These are phyloP conservation scores for Pythium brachiatum DNA, from an alignment of 352 stramenopile genomes.

Conservation along the genomic window DNA sequence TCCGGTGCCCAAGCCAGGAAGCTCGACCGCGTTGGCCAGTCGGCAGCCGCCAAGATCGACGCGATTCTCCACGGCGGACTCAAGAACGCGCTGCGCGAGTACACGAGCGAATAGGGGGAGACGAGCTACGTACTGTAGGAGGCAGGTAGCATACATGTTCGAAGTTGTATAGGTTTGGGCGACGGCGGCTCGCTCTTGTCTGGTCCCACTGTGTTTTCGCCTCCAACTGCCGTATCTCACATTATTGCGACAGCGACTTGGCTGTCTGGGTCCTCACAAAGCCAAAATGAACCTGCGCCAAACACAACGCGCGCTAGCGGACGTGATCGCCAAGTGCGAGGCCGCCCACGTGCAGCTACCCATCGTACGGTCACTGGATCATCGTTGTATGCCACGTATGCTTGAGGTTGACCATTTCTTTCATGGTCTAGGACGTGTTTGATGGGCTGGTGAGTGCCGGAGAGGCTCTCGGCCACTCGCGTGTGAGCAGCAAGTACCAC, in stretches of 20 bases:
- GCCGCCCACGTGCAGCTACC: slow-evolving; percentile 55
- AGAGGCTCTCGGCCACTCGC: slow-evolving; percentile 24
- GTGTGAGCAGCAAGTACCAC: slow-evolving; percentile 25
- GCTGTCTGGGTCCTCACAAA: neutral
- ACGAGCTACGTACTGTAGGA: neutral
- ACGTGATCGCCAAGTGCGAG: slow-evolving; percentile 62
- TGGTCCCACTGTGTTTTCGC: neutral
- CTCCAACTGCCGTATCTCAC: slow-evolving; percentile 11
- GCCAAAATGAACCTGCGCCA: slow-evolving; percentile 59
- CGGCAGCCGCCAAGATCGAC: slow-evolving; percentile 56
- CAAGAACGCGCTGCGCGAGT: slow-evolving; percentile 45
- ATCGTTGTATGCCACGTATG: neutral
- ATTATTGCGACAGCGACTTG: no score
- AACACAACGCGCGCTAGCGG: slow-evolving; percentile 53
- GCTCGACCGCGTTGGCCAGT: slow-evolving; percentile 47
- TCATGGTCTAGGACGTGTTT: slow-evolving; percentile 16
- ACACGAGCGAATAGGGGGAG: slow-evolving; percentile 20
- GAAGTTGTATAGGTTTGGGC: neutral
- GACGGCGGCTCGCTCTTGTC: neutral
- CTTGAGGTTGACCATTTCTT: neutral
- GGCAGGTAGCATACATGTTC: neutral
- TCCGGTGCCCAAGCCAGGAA: slow-evolving; percentile 54
- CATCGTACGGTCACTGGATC: slow-evolving; percentile 6
- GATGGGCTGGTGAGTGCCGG: slow-evolving; percentile 16
- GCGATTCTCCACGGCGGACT: slow-evolving; percentile 54